Percentiles rank a stretch among this genome's conserved stretches.
These are phyloP conservation scores for Xylaria castorea DNA, from an alignment of 495 filamentous ascomycete species.

Conservation along the genomic window DNA sequence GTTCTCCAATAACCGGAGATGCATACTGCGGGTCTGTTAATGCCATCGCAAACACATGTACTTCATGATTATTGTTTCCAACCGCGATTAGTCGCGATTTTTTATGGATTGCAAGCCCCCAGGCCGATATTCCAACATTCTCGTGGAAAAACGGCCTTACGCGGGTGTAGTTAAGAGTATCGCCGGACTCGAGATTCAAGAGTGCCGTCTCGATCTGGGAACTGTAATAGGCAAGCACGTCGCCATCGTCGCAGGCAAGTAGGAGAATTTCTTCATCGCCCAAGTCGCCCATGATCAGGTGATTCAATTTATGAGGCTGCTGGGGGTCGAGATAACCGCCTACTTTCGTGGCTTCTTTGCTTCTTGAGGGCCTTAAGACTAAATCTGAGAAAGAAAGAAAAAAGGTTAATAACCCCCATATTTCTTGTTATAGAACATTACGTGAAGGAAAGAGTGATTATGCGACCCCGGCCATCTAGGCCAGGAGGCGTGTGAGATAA, in stretches of 20 bases:
- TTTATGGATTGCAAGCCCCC: slow-evolving; percentile 88
- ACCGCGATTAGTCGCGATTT: slow-evolving; percentile 80
- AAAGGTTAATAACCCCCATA: neutral
- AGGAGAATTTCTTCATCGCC: slow-evolving; percentile 82
- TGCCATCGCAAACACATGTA: slow-evolving; percentile 78
- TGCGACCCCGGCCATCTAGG: neutral
- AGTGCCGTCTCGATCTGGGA: slow-evolving; percentile 46
- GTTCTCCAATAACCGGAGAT: neutral
- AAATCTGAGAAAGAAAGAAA: slow-evolving; percentile 46
- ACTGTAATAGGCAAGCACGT: slow-evolving; percentile 82
- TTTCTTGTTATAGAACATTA: neutral
- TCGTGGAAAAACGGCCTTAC: slow-evolving; percentile 70
- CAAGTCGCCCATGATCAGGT: slow-evolving; percentile 77
- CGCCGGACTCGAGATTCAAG: slow-evolving; percentile 22
- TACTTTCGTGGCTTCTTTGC: slow-evolving; percentile 46
- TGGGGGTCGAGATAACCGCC: slow-evolving; percentile 62
- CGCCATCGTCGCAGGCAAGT: slow-evolving; percentile 83
- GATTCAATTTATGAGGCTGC: slow-evolving; percentile 76
- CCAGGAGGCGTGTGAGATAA: neutral
- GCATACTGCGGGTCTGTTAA: slow-evolving; percentile 49
- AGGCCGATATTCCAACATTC: slow-evolving; percentile 79
- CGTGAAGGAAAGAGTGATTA: neutral
- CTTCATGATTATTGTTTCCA: slow-evolving; percentile 70
- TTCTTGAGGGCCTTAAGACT: slow-evolving; percentile 68
- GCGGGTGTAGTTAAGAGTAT: neutral